Evolutionary conservation across 139 green algal genomes (phyloP), one percentile per base, ranked within the genome.

Genomic region (Mesostigma viride): DNA sequence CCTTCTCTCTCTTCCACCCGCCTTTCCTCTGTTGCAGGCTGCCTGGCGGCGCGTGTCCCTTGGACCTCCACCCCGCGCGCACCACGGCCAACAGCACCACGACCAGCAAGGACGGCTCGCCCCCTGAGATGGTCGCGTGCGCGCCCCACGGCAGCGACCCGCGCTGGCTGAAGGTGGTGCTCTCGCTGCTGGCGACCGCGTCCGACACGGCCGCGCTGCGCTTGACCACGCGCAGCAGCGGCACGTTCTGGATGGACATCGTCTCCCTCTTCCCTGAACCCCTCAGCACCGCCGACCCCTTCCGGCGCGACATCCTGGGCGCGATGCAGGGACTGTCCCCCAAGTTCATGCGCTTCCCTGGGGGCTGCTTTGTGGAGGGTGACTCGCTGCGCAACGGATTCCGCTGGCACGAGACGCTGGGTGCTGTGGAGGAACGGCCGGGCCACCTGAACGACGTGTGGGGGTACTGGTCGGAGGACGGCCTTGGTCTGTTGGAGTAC

Each of bases 401-500:
- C 48, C 32, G 59, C 22, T 89, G 84, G 84, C 82, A 82, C 57
- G 2, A 64, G 1, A 45, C 68, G 0, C 11, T 89, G 1, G 84
- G 84, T 17, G 35, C 17, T 0, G 47, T 62, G 20, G 76, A 80
- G 56, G 51, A 73, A 20, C 75, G 84, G 1, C 69, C 80, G 3
- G 84, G 84, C 2, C 84, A 89, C 70, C 60, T 70, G 31, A 89
- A 89, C 47, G 70, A 35, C 32, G 62, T 81, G 30, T 89, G 84
- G 84, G 73, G 70, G 17, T 90, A 90, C 59, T 90, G 83, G 83
- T 82, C 68, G 34, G 82, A 83, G 3, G 84, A 90, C 45, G 82
- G 76, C 3, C 62, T 89, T 30, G 79, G 80, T 27, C 71, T 86
- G 30, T 90, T 80, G 67, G 84, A 90, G 68, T 90, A 87, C 72